phyloP scores from a whole-genome alignment of 805 yeast species.

The Yamadazyma philogaea region DNA sequence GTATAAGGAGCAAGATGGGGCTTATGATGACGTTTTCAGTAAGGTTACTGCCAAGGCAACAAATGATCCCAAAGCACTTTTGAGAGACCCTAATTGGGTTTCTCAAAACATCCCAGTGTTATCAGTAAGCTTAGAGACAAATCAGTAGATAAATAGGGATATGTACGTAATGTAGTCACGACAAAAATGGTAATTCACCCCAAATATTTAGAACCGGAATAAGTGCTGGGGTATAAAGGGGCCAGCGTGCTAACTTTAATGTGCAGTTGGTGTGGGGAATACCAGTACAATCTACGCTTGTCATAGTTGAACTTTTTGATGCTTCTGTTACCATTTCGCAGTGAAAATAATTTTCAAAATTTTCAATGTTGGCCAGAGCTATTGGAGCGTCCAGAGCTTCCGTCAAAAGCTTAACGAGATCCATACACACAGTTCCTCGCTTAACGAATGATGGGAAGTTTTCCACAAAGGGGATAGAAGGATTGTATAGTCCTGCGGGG shows the following conservation, averaged over 20 bases:
- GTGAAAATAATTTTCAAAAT: constrained; percentile 3
- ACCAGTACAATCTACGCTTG: background rate
- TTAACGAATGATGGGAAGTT: constrained; percentile 42
- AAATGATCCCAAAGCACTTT: constrained; percentile 40
- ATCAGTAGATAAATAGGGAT: background rate
- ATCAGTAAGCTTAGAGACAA: constrained; percentile 9
- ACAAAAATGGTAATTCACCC: too few relatives aligned
- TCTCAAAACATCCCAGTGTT: constrained; percentile 56
- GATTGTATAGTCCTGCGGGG: constrained; percentile 63
- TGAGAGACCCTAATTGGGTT: constrained; percentile 75
- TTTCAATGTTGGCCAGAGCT: constrained; percentile 8
- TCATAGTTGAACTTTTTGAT: background rate
- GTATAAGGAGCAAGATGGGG: constrained; percentile 57
- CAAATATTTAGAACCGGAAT: too few relatives aligned
- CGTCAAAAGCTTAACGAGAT: constrained; percentile 21
- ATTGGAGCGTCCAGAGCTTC: background rate
- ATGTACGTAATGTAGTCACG: background rate
- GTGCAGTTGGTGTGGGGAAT: too few relatives aligned
- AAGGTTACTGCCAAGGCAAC: constrained; percentile 22
- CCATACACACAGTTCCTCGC: constrained; percentile 62
- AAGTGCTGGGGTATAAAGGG: too few relatives aligned
- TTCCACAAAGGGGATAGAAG: constrained; percentile 52
- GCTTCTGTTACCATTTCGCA: background rate
- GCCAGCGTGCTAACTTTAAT: too few relatives aligned
- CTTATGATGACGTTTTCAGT: constrained; percentile 29